Evolutionary conservation across 2,329 filamentous ascomycete species (phyloP), one percentile per base, ranked within the genome.

Genomic region (Aspergillus tamarii): DNA sequence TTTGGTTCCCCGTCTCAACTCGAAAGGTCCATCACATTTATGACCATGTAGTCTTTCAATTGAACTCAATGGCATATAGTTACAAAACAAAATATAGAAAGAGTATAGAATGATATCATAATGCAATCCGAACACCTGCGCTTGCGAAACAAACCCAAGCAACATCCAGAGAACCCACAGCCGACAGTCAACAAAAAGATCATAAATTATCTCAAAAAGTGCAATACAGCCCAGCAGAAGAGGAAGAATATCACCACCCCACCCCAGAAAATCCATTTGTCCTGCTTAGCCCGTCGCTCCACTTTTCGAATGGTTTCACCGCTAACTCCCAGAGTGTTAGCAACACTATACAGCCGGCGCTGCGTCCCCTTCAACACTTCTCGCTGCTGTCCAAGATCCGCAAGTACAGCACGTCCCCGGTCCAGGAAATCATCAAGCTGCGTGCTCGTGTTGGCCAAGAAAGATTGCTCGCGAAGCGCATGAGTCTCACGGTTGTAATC

Each of bases 281-380:
- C 95, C 82, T 98, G 91, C 77, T 89, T 91, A 57, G 95, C 93
- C 66, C 95, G 85, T 70, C 95, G 83, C 81, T 98, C 94, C 48
- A 99, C 91, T 93, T 95, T 98, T 54, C 95, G 89, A 68, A 99
- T 99, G 2, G 95, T 99, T 76, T 98, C 94, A 23, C 94, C 94
- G 73, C 91, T 96, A 64, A 99, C 87, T 0, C 95, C 95, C 55
- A 99, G 81, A 26, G 95, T 98, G 75, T 96, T 98, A 8, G 92
- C 95, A 23, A 97, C 93, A 71, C 88, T 94, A 76, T 98, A 98
- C 57, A 99, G 83, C 76, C 89, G 88, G 77, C 90, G 90, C 80
- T 99, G 95, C 26, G 95, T 98, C 58, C 90, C 92, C 83, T 99
- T 99, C 67, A 99, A 84, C 82, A 97, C 94, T 76, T 98, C 94